Evolutionary conservation across 805 yeast species (phyloP).

Genomic region (Starmerella ratchasimensis): DNA sequence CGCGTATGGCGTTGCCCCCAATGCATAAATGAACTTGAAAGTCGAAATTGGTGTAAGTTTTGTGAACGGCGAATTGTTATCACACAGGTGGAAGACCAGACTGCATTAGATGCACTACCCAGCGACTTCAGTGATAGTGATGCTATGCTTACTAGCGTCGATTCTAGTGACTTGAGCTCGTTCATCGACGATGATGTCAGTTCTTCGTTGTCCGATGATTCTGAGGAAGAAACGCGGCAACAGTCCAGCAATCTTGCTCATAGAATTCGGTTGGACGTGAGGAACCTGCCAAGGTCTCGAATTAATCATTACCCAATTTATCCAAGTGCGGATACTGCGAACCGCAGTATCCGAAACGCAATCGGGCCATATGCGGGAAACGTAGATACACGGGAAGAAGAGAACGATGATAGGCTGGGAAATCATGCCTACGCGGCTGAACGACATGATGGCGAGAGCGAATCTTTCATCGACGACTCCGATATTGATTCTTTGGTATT

Average conservation of each 20-base stretch:
- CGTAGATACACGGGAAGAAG: no score
- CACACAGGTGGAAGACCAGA: conserved; percentile 2
- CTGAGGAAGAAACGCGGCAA: no score
- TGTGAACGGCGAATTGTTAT: conserved; percentile 32
- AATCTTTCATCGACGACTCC: not conserved
- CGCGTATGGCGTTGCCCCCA: conserved; percentile 53
- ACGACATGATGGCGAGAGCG: not conserved
- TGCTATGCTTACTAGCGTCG: conserved; percentile 2
- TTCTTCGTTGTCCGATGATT: no score
- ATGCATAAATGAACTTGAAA: conserved; percentile 63
- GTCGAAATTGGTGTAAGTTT: conserved; percentile 34
- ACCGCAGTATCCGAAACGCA: no score
- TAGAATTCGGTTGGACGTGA: no score
- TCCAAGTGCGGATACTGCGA: no score
- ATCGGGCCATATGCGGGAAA: no score
- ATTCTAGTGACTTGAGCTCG: conserved; percentile 1
- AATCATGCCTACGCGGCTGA: not conserved
- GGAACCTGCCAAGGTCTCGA: no score
- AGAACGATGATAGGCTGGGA: conserved; percentile 2
- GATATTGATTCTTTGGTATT: no score
- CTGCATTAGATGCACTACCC: not conserved
- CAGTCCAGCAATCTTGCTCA: no score
- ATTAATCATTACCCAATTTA: no score
- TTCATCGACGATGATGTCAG: conserved; percentile 6
- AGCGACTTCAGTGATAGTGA: conserved; percentile 4